Percentiles rank a stretch among this genome's conserved stretches.
phyloP scores from a whole-genome alignment of 371 early-diverging fungal species.

The Mucor sp. region DNA sequence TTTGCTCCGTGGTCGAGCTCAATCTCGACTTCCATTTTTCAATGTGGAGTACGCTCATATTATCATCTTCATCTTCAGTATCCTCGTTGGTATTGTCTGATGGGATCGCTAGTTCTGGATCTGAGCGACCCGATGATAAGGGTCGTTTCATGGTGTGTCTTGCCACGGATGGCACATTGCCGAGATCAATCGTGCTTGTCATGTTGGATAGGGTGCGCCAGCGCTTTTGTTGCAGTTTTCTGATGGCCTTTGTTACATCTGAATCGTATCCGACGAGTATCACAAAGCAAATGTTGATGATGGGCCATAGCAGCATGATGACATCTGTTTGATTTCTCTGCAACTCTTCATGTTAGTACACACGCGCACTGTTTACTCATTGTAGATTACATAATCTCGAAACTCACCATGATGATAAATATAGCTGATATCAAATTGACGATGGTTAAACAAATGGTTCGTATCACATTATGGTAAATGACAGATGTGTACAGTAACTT shows the following conservation, averaged over 20 bases:
- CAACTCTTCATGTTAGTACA: neutral
- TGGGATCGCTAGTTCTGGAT: neutral
- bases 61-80: neutral
- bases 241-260: slow-evolving; percentile 36
- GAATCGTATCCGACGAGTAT: slow-evolving; percentile 47
- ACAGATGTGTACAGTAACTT: slow-evolving; percentile 35
- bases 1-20: neutral
- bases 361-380: neutral
- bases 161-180: neutral
- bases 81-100: slow-evolving; percentile 1
- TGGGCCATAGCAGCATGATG: slow-evolving; percentile 45
- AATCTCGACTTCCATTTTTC: slow-evolving; percentile 9
- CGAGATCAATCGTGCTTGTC: slow-evolving; percentile 17
- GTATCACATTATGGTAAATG: slow-evolving; percentile 34
- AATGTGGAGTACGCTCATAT: neutral
- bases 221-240: slow-evolving; percentile 18
- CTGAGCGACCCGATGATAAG: neutral
- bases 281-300: slow-evolving; percentile 36
- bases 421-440: slow-evolving; percentile 37
- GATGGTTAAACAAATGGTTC: slow-evolving; percentile 35
- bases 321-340: slow-evolving; percentile 12
- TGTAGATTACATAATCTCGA: neutral
- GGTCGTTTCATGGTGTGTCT: neutral
- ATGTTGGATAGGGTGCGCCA: slow-evolving; percentile 14
- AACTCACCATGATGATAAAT: slow-evolving; percentile 37